These are phyloP conservation scores for Lactuca saligna DNA, from an alignment of 129 eudicot genomes.

Conservation along the genomic window DNA sequence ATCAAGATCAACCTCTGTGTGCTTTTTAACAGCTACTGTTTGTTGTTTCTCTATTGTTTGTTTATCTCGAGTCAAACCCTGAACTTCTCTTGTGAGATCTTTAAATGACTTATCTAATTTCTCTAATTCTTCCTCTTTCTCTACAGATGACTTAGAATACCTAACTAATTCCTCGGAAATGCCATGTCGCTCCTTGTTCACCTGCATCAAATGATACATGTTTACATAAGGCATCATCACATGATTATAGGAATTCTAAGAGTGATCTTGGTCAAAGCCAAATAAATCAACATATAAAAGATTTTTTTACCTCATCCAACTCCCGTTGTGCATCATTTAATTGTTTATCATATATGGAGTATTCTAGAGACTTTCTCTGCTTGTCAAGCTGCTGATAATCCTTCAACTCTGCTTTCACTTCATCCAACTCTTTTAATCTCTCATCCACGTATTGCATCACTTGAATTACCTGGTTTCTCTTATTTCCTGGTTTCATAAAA, in stretches of 20 bases:
- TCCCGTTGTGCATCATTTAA: conserved; percentile 82
- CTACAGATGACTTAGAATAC: conserved; percentile 64
- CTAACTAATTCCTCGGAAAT: conserved; percentile 60
- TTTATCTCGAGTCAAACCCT: conserved; percentile 76
- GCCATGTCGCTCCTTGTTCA: conserved; percentile 72
- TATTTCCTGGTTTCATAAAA: conserved; percentile 55
- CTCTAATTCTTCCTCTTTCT: conserved; percentile 81
- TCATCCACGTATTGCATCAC: conserved; percentile 93
- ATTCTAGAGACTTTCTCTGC: conserved; percentile 91
- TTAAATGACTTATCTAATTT: conserved; percentile 77
- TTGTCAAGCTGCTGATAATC: conserved; percentile 93
- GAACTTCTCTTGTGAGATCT: conserved; percentile 82
- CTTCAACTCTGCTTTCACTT: conserved; percentile 92
- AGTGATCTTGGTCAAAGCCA: background rate
- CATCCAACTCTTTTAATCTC: conserved; percentile 87
- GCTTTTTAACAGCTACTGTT: conserved; percentile 69
- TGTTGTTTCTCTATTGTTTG: conserved; percentile 81
- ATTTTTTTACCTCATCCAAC: conserved; percentile 51
- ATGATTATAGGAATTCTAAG: no score
- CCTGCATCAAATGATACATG: conserved; percentile 47
- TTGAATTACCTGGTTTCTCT: conserved; percentile 92
- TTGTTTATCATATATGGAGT: conserved; percentile 87
- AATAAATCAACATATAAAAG: background rate
- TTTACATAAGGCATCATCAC: background rate
- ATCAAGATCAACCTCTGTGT: conserved; percentile 90